Evolutionary conservation across 495 filamentous ascomycete species (phyloP).

Genomic region (Aspergillus panamensis): DNA sequence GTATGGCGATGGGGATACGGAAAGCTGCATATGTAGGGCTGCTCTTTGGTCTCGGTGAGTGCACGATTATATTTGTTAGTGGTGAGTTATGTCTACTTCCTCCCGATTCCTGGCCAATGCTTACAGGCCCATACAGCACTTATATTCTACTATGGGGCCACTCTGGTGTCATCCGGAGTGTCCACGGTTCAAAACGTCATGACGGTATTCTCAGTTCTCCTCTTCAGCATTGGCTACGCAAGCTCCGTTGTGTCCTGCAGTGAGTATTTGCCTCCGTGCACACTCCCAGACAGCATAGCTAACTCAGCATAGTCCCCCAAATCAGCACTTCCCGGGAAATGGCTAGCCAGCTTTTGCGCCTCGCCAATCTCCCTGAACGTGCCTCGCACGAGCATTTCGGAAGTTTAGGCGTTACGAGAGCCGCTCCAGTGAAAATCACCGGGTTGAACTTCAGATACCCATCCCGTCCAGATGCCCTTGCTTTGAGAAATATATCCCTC

Average conservation of each 20-base stretch:
- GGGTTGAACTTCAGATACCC: constrained; percentile 69
- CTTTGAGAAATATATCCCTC: constrained; percentile 61
- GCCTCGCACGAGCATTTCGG: constrained; percentile 57
- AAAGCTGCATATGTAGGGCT: constrained; percentile 59
- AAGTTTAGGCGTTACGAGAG: constrained; percentile 38
- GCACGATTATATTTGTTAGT: constrained; percentile 65
- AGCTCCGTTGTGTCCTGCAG: constrained; percentile 62
- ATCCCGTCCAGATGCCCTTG: constrained; percentile 43
- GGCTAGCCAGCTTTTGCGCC: constrained; percentile 69
- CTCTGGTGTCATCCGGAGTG: constrained; percentile 49
- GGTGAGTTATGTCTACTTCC: constrained; percentile 31
- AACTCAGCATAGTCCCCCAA: constrained; percentile 59
- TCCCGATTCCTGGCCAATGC: neutral
- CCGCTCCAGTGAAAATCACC: constrained; percentile 60
- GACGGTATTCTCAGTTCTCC: constrained; percentile 73
- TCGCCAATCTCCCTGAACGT: constrained; percentile 55
- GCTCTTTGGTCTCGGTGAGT: constrained; percentile 74
- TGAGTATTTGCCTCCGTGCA: constrained; percentile 25
- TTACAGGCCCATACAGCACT: constrained; percentile 49
- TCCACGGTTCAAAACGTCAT: constrained; percentile 57
- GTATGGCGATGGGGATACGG: constrained; percentile 30
- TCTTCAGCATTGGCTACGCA: constrained; percentile 74
- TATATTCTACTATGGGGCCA: constrained; percentile 78
- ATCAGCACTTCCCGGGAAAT: constrained; percentile 68
- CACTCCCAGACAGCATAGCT: constrained; percentile 3